phyloP scores from a whole-genome alignment of 495 filamentous ascomycete species.

The Lasiosphaeria hispida region DNA sequence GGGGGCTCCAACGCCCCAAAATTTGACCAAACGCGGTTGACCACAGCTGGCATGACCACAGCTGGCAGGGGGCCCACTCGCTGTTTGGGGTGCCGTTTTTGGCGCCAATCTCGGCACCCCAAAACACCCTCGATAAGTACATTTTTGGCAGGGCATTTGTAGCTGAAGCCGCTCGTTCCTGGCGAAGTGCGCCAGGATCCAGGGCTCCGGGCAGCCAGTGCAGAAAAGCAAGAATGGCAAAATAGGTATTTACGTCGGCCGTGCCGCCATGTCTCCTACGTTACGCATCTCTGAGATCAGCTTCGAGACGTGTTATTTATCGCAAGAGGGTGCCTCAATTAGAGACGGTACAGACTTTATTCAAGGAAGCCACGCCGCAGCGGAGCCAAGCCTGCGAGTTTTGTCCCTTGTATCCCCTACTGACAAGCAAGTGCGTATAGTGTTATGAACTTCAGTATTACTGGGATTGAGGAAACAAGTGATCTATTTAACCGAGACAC shows the following conservation, averaged over 20 bases:
- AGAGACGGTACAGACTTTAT: neutral
- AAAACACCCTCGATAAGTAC: constrained; percentile 16
- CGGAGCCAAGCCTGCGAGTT: constrained; percentile 4
- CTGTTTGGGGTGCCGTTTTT: too few species aligned
- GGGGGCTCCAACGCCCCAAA: neutral
- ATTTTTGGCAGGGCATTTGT: constrained; percentile 14
- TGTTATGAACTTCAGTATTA: constrained; percentile 12
- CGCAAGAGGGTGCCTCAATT: neutral
- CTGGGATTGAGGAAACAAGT: constrained; percentile 17
- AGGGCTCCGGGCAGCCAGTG: neutral
- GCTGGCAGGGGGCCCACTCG: neutral
- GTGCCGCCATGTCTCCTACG: neutral
- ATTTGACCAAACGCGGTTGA: neutral
- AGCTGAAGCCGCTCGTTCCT: neutral
- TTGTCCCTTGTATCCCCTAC: too few species aligned
- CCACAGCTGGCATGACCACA: neutral
- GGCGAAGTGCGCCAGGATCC: neutral
- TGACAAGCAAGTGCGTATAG: neutral
- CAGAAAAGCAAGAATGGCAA: neutral
- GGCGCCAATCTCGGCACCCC: neutral
- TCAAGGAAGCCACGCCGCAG: neutral
- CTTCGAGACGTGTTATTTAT: neutral
- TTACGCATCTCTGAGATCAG: neutral
- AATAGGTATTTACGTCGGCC: neutral
- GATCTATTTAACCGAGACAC: constrained; percentile 12